These are phyloP conservation scores for Fusarium denticulatum DNA, from an alignment of 2,329 filamentous ascomycete genomes.

Conservation along the genomic window DNA sequence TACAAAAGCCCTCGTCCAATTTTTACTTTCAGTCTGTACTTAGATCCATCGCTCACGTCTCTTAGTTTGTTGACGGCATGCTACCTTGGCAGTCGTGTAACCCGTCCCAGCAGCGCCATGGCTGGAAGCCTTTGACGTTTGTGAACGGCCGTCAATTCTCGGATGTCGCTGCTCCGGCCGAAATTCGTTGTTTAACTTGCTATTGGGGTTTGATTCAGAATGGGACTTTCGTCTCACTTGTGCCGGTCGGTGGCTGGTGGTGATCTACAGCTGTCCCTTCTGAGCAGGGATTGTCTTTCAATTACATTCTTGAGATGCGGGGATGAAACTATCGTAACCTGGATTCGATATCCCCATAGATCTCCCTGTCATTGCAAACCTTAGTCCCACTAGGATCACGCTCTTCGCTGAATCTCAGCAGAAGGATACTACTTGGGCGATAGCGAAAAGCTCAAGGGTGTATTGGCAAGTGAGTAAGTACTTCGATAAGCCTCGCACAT, in stretches of 20 bases:
- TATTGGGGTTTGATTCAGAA: neutral
- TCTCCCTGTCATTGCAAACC: neutral
- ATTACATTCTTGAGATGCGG: neutral
- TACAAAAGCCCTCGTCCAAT: neutral
- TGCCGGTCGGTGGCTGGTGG: neutral
- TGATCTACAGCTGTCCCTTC: neutral
- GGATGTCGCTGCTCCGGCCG: neutral
- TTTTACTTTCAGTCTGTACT: neutral
- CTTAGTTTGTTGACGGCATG: too few species aligned
- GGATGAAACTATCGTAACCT: neutral
- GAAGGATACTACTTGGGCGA: too few species aligned
- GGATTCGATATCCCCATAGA: neutral
- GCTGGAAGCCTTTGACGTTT: neutral
- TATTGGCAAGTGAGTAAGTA: neutral
- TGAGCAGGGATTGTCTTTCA: neutral
- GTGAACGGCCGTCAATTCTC: neutral
- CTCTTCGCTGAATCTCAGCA: too few species aligned
- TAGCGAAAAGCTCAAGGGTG: too few species aligned
- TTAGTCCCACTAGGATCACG: rapidly evolving
- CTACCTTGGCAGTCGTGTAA: neutral
- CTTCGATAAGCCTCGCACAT: neutral
- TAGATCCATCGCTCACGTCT: neutral
- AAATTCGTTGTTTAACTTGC: neutral
- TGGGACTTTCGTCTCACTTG: neutral
- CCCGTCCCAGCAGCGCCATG: neutral